Evolutionary conservation across 2,329 filamentous ascomycete genomes (phyloP), one percentile per base, ranked within the genome.

Genomic region (Paecilomyces formosus): DNA sequence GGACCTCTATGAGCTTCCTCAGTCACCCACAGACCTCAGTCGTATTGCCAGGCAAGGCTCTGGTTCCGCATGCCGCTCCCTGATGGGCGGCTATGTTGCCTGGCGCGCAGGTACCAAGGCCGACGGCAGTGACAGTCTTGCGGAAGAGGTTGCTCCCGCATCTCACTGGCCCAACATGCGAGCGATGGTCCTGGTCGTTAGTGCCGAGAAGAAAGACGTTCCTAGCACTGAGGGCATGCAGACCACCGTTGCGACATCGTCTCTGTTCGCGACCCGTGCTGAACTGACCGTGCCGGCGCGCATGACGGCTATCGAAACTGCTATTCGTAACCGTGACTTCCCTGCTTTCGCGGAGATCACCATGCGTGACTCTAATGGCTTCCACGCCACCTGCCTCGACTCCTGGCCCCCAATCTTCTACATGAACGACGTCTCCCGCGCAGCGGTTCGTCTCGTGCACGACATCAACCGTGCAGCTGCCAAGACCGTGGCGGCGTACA

Each of bases 351-450:
- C 88, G 24, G 86, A 90, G 72, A 83, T 97, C 62, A 96, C 94
- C 15, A 99, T 97, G 92, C 88, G 87, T 74, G 94, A 99, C 73
- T 95, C 89, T 71, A 99, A 99, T 79, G 90, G 87, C 60, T 99
- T 99, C 85, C 94, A 99, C 75, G 90, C 94, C 39, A 91, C 88
- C 58, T 97, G 94, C 74, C 81, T 95, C 66, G 94, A 99, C 73
- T 97, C 94, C 1, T 92, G 91, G 77, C 94, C 95, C 52, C 94
- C 95, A 18, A 99, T 99, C 72, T 97, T 96, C 77, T 99, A 99
- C 81, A 87, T 99, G 82, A 99, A 97, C 77, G 94, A 99, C 72
- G 87, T 93, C 15, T 93, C 88, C 21, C 82, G 89, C 39, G 91
- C 93, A 1, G 92, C 93, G 5, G 90, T 99, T 60, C 84, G 90